Evolutionary conservation across 2,329 filamentous ascomycete species (phyloP), one percentile per base, ranked within the genome.

Genomic region (Tetracladium maxilliforme): DNA sequence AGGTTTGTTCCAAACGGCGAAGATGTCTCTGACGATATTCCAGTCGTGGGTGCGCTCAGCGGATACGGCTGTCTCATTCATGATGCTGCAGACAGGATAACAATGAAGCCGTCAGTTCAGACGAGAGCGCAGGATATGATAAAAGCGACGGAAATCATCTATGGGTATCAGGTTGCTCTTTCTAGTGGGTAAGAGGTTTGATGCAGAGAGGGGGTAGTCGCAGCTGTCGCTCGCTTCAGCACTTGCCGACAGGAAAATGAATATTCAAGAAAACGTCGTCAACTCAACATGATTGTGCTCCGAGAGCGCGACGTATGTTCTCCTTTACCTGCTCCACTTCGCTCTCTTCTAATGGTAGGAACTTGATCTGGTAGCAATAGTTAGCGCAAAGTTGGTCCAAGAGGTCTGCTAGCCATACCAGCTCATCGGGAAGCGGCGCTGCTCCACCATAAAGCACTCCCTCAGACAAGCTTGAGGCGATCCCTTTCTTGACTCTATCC

Each of bases 391-490:
- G 13, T 26, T 27, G 9, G 6, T 17, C 17, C 21, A 9, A 14
- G 14, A 13, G 7, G 11, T n/a, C 14, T 28, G 14, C 12, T 12
- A 25, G 16, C n/a, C 15, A 27, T 58, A 87, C 80, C 50, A 82
- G 61, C 36, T 92, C 82, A 45, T 84, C 78, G 7, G 65, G 51
- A 10, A n/a, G n/a, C n/a, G 52, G 54, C 21, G 62, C 61, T 5
- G 58, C 56, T 30, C 61, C 63, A 6, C 83, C 82, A 51, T 74
- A 95, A 14, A 95, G 52, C 5, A 82, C 73, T 3, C 72, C 58
- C 37, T 95, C 87, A 2, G 81, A 80, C 24, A 83, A 53, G 41
- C 83, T 92, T 7, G 67, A 63, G 25, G 75, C 67, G 21, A 94
- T 69, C 11, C 78, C 78, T 47, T 77, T 80, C 48, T 70, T 75